Evolutionary conservation across 768 basidiomycete genomes (phyloP), one percentile per base, ranked within the genome.

Genomic region (Mycena leptocephala): DNA sequence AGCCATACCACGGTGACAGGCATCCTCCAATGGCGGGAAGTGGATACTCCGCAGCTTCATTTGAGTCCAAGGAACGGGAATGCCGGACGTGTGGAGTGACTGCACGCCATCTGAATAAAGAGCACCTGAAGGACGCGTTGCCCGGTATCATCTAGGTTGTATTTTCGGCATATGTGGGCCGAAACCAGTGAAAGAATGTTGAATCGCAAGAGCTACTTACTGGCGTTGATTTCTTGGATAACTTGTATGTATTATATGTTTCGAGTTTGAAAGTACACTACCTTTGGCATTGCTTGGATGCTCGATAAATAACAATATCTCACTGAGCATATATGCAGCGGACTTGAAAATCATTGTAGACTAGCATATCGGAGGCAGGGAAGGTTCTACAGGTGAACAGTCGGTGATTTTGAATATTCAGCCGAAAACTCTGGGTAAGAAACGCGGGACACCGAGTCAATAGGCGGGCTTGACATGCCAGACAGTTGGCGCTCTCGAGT

Each of bases 71-170:
- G 63, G 70, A 77, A 53, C 74, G 79, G 20, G 28, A 24, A 10
- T 80, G 79, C 74, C 74, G 63, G 64, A 78, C 78, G 9, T 80
- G 79, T 56, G 76, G 79, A 28, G 76, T 70, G n/a, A 10, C 48
- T 68, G 79, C 79, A 13, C 73, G 70, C 55, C 79, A 79, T 73
- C 39, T 80, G 58, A 79, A 76, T 33, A 79, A 78, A 64, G 78
- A 80, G 58, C 79, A 80, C 51, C 35, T 80, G 30, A 80, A 79
- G 71, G 80, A 80, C 37, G 77, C 70, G 28, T 16, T 74, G 72
- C 78, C 78, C 55, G 78, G 78, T 37, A 78, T 78, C 30, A n/a
- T 65, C 10, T 72, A 72, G 51, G 14, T 5, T 30, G 20, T 18
- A 46, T 37, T 22, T 43, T 26, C 22, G 14, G 18, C 16, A 20